Conservation (phyloP, 495 filamentous ascomycete species). For the Hapsidospora chrysogenum region DNA sequence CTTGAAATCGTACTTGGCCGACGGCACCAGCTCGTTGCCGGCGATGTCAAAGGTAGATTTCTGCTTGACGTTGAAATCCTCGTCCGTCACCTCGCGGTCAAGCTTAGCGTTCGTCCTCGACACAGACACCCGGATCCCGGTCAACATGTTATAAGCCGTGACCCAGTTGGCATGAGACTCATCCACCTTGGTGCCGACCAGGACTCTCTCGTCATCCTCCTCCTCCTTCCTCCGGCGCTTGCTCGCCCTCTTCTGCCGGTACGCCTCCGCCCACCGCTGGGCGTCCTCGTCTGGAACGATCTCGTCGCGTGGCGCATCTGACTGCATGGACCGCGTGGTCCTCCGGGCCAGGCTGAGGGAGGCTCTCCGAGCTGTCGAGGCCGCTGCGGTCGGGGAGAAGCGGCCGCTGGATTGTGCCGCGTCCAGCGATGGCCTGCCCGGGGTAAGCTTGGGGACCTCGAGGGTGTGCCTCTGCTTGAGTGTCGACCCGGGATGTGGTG, state of each 20-base stretch:
- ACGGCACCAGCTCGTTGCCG: constrained; percentile 92
- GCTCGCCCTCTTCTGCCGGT: constrained; percentile 76
- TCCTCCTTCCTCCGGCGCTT: constrained; percentile 67
- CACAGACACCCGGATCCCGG: constrained; percentile 91
- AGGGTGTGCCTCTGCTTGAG: constrained; percentile 78
- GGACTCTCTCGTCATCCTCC: constrained; percentile 82
- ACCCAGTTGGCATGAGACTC: constrained; percentile 97
- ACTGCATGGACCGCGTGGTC: constrained; percentile 68
- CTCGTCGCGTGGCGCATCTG: constrained; percentile 70
- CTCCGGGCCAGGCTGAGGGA: constrained; percentile 69
- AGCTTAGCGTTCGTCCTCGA: constrained; percentile 95
- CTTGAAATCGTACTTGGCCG: constrained; percentile 99
- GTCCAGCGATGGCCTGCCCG: constrained; percentile 41
- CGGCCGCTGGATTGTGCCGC: constrained; percentile 53
- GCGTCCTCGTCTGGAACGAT: constrained; percentile 74
- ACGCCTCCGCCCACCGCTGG: constrained; percentile 78
- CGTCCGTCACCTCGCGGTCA: constrained; percentile 71
- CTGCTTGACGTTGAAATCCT: constrained; percentile 80
- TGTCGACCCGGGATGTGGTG: constrained; percentile 23
- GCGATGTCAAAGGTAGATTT: constrained; percentile 99
- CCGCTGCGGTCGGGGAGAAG: constrained; percentile 56
- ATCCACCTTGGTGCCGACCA: constrained; percentile 97
- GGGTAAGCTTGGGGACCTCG: constrained; percentile 53
- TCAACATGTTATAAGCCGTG: constrained; percentile 98
- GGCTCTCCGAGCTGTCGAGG: constrained; percentile 43